Evolutionary conservation across 1,284 basidiomycete species (phyloP), one percentile per base, ranked within the genome.

Genomic region (Sphaerobolus stellatus): DNA sequence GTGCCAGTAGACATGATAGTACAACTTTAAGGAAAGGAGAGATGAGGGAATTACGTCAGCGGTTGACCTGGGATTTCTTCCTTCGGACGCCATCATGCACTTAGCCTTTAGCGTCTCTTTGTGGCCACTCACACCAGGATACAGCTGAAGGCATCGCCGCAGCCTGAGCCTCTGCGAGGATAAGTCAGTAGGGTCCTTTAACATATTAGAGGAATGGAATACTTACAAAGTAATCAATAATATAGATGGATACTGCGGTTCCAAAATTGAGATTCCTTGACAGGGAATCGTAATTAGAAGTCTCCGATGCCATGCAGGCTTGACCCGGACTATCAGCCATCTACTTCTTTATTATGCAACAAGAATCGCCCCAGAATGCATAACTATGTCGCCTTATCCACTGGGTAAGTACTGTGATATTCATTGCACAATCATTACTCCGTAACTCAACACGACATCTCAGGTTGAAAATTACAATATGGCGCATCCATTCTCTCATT

Each of bases 391-490:
- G 2, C 67, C 18, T 64, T 74, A n/a, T 66, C 72, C 22, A 72
- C 78, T 13, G 66, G 50, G 71, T 72, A 52, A 29, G 69, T 63
- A 40, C 20, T 41, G 20, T n/a, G 13, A 36, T 22, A 31, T n/a
- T 11, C 30, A 24, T 40, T 34, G n/a, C n/a, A n/a, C n/a, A n/a
- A n/a, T n/a, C n/a, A n/a, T 48, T 48, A 34, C 20, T 38, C 25
- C 33, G 36, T n/a, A 6, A 25, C 11, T 8, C n/a, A 16, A n/a
- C 18, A 11, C 25, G 11, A 34, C 24, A 22, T 22, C 9, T 44
- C 50, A 82, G 81, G 5, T 73, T 88, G 24, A 80, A 86, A 62
- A 63, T 85, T 16, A 71, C 82, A 28, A 72, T 88, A 34, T 88
- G 86, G 87, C 74, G 82, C 24, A 78, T 82, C 1, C 79, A 80